A percentile compares a stretch with the other conserved stretches of the same genome.
Conservation (phyloP, 176 grass and related monocot genomes). For the Eragrostis curvula region DNA sequence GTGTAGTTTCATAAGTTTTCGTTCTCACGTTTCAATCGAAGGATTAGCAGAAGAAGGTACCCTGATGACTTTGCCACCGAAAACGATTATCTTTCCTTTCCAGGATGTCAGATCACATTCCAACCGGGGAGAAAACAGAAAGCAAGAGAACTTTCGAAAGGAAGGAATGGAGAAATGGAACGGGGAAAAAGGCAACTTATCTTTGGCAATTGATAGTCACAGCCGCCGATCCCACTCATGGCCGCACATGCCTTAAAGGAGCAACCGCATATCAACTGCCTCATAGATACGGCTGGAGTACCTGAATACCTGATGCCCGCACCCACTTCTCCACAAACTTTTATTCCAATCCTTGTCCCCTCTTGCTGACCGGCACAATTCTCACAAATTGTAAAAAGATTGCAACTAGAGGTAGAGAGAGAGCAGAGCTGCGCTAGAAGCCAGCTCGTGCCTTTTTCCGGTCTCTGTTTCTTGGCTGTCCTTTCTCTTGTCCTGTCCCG, state of each 20-base stretch:
- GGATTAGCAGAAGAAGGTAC: not conserved
- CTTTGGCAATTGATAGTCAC: constrained; percentile 41
- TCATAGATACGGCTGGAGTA: not conserved
- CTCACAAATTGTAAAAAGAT: not conserved
- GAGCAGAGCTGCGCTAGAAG: not conserved
- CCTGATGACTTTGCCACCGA: not conserved
- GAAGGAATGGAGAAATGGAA: not conserved
- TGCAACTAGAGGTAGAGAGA: not conserved
- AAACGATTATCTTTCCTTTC: not conserved
- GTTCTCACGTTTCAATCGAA: too few relatives aligned
- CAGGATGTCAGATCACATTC: not conserved
- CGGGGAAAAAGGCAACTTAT: constrained; percentile 9
- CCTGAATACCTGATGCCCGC: not conserved
- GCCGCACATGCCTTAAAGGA: constrained; percentile 18
- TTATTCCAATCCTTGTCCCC: not conserved
- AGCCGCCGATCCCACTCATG: constrained; percentile 23
- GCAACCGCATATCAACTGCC: constrained; percentile 21
- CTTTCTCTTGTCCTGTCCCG: not conserved
- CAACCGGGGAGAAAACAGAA: too few relatives aligned
- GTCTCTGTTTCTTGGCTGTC: constrained; percentile 7
- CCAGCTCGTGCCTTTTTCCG: not conserved
- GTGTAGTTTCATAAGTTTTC: too few relatives aligned
- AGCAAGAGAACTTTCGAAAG: not conserved
- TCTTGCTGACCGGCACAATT: constrained; percentile 1
- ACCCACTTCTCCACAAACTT: not conserved